These are phyloP conservation scores for Phytopythium helicoides DNA, from an alignment of 352 stramenopile species.

Conservation along the genomic window DNA sequence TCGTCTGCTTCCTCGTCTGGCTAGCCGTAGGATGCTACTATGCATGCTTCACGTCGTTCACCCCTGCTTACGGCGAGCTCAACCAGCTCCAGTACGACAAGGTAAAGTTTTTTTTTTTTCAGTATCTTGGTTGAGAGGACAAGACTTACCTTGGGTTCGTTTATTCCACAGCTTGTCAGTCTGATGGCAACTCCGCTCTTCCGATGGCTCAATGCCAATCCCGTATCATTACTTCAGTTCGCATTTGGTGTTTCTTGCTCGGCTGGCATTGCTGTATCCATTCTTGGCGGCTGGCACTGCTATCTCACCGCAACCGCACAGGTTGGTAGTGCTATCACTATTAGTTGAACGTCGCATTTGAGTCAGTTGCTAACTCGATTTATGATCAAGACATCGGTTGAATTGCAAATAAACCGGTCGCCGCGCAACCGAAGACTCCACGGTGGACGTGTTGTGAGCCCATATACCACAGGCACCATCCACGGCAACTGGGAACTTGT, in stretches of 20 bases:
- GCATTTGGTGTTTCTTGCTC: constrained; percentile 65
- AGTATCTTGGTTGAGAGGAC: too few species aligned
- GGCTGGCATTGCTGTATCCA: constrained; percentile 54
- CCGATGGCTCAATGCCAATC: constrained; percentile 10
- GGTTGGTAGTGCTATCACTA: constrained; percentile 22
- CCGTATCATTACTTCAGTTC: constrained; percentile 54
- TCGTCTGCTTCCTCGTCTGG: constrained; percentile 76
- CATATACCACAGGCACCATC: constrained; percentile 57
- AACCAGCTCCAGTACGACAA: constrained; percentile 51
- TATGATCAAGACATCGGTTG: constrained; percentile 64
- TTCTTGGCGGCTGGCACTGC: constrained; percentile 63
- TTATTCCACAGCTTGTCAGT: constrained; percentile 29
- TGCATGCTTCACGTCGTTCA: constrained; percentile 53
- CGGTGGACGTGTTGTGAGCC: constrained; percentile 49
- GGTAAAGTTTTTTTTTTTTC: constrained; percentile 17
- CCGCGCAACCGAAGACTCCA: constrained; percentile 43
- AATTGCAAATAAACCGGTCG: constrained; percentile 79
- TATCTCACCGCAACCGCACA: constrained; percentile 79
- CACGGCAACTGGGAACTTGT: constrained; percentile 81
- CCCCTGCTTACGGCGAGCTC: constrained; percentile 51
- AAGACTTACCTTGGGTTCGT: too few species aligned
- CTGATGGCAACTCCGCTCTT: constrained; percentile 20
- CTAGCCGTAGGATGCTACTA: constrained; percentile 55
- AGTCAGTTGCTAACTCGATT: neutral
- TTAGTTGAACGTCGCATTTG: neutral